phyloP scores from a whole-genome alignment of 208 protist species.

The Trypanosoma theileri region DNA sequence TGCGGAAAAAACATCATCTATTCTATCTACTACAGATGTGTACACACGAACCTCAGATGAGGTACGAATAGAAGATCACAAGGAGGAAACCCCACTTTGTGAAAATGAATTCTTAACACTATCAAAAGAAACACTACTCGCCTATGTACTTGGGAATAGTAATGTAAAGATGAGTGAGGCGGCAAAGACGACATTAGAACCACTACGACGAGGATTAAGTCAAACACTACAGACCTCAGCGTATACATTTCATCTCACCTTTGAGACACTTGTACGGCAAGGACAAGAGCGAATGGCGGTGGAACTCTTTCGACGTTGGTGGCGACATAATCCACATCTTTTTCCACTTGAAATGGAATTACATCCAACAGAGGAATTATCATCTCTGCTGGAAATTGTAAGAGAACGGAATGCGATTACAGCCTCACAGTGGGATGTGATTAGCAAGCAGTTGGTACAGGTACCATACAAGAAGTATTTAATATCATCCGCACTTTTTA shows the following conservation, averaged over 20 bases:
- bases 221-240: constrained; percentile 41
- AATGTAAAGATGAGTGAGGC: not conserved
- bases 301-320: constrained; percentile 69
- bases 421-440: constrained; percentile 2
- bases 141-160: constrained; percentile 2
- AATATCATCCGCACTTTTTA: constrained; percentile 44
- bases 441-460: constrained; percentile 26
- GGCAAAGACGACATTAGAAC: not conserved
- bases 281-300: constrained; percentile 31
- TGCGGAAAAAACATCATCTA: not conserved
- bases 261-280: constrained; percentile 43
- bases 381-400: constrained; percentile 5
- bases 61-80: not conserved
- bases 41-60: not conserved
- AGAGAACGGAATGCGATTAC: not conserved
- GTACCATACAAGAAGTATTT: constrained; percentile 38
- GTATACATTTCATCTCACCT: constrained; percentile 55
- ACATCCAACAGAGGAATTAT: constrained; percentile 25
- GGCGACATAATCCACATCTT: constrained; percentile 68
- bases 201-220: constrained; percentile 21
- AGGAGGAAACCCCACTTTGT: not conserved
- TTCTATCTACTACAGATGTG: not conserved
- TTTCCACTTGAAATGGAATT: constrained; percentile 52
- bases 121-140: constrained; percentile 4
- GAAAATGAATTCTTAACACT: not conserved